Evolutionary conservation across 768 basidiomycete species (phyloP).

Genomic region (Calocera viscosa): DNA sequence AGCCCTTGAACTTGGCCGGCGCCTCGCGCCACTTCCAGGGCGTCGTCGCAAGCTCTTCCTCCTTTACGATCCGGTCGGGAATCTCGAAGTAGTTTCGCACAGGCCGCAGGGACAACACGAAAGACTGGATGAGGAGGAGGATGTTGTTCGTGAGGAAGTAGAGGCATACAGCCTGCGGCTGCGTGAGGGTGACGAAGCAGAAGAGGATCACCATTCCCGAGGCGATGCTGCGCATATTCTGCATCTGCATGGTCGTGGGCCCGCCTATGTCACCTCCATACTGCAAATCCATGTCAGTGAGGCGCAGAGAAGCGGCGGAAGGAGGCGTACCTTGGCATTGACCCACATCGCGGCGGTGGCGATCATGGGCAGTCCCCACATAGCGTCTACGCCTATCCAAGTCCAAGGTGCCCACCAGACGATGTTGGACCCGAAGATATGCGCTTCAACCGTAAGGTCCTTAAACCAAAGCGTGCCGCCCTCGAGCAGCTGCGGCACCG

Average conservation of each 20-base stretch:
- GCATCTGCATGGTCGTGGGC: not conserved
- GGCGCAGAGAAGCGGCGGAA: constrained; percentile 41
- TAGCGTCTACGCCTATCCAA: constrained; percentile 22
- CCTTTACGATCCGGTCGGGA: constrained; percentile 17
- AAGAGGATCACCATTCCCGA: constrained; percentile 38
- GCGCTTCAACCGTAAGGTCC: constrained; percentile 60
- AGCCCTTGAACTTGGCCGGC: not conserved
- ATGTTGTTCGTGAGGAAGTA: constrained; percentile 44
- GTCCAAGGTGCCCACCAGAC: constrained; percentile 9
- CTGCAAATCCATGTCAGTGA: constrained; percentile 31
- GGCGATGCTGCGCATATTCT: constrained; percentile 35
- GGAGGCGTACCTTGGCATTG: constrained; percentile 53
- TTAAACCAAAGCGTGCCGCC: constrained; percentile 65
- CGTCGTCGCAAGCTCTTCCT: not conserved
- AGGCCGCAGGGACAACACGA: constrained; percentile 33
- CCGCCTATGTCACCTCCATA: not conserved
- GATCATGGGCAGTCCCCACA: constrained; percentile 40
- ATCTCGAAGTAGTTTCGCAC: constrained; percentile 29
- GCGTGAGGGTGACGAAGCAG: not conserved
- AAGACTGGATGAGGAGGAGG: constrained; percentile 41
- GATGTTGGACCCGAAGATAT: constrained; percentile 20
- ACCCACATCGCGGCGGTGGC: constrained; percentile 37
- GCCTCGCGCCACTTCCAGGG: not conserved
- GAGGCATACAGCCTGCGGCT: constrained; percentile 41
- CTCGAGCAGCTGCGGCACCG: constrained; percentile 58